A percentile compares a stretch with the other conserved stretches of the same genome.
Conservation (phyloP, 192 early-diverging fungal genomes). For the Linnemannia hyalina region DNA sequence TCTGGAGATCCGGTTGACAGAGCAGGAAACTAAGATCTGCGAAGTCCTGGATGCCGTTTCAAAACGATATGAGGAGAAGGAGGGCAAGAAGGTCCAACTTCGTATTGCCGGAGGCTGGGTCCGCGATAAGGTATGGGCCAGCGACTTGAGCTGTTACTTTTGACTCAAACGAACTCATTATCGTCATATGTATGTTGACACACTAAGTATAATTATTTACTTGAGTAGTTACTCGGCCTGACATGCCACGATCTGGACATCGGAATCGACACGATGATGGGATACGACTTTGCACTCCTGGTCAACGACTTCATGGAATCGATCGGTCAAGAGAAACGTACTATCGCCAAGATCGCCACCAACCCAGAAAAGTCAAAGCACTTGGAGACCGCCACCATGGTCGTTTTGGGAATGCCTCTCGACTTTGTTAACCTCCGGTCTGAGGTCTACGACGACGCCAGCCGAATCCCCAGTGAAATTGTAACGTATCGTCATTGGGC, state of each 20-base stretch:
- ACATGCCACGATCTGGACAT: slow-evolving; percentile 94
- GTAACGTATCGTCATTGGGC: slow-evolving; percentile 44
- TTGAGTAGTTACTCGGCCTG: slow-evolving; percentile 80
- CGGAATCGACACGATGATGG: slow-evolving; percentile 94
- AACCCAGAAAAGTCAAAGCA: slow-evolving; percentile 98
- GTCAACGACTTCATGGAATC: slow-evolving; percentile 75
- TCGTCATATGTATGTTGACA: background rate
- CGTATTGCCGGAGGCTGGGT: slow-evolving; percentile 99
- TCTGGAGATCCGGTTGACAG: slow-evolving; percentile 66
- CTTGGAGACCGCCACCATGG: slow-evolving; percentile 95
- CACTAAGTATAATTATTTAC: background rate
- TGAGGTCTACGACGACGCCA: slow-evolving; percentile 88
- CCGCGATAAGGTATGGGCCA: slow-evolving; percentile 86
- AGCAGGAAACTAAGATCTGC: slow-evolving; percentile 77
- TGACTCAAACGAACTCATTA: background rate
- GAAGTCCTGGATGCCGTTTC: slow-evolving; percentile 73
- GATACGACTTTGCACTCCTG: slow-evolving; percentile 87
- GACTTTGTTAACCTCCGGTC: slow-evolving; percentile 98
- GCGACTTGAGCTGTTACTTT: background rate
- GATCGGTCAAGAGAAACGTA: slow-evolving; percentile 47
- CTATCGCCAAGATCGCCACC: slow-evolving; percentile 86
- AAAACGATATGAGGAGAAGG: slow-evolving; percentile 59
- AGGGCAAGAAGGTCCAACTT: slow-evolving; percentile 70
- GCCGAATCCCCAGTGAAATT: slow-evolving; percentile 81
- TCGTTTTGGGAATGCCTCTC: slow-evolving; percentile 79